Conservation (phyloP, 2,329 filamentous ascomycete species). For the Claviceps monticola region DNA sequence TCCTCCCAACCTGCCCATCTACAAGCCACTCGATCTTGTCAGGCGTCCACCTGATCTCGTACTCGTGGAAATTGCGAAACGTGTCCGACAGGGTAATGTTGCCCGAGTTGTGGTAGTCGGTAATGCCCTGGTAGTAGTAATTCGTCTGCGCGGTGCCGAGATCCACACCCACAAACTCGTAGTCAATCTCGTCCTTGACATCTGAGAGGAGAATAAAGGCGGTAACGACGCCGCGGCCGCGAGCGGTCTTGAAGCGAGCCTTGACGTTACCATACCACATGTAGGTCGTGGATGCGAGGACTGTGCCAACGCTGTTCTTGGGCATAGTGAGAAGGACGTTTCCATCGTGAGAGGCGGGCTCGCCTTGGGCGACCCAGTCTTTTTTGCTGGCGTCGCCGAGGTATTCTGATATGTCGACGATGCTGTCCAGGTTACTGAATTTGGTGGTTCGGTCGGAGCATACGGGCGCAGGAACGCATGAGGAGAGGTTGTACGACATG, state of each 20-base stretch:
- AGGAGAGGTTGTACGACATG: conserved; percentile 68
- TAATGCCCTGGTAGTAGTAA: conserved; percentile 91
- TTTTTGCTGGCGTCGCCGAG: conserved; percentile 66
- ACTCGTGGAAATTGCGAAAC: conserved; percentile 69
- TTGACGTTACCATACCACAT: conserved; percentile 96
- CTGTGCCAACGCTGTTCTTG: conserved; percentile 68
- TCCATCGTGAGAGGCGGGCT: conserved; percentile 52
- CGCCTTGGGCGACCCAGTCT: conserved; percentile 84
- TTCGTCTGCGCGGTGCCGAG: conserved; percentile 74
- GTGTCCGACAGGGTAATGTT: conserved; percentile 62
- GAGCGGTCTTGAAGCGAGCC: conserved; percentile 70
- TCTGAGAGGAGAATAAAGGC: conserved; percentile 93
- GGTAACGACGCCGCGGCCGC: conserved; percentile 82
- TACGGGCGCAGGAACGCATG: conserved; percentile 72
- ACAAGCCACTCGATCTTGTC: conserved; percentile 78
- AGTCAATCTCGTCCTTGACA: conserved; percentile 97
- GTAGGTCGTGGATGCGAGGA: conserved; percentile 71
- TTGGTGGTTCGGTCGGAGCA: conserved; percentile 64
- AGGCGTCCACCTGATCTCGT: conserved; percentile 86
- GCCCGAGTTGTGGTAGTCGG: conserved; percentile 63
- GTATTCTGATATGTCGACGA: conserved; percentile 64
- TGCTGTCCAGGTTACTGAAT: conserved; percentile 55
- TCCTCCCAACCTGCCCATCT: conserved; percentile 66
- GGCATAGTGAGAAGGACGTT: conserved; percentile 82
- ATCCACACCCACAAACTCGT: conserved; percentile 80